phyloP scores from a whole-genome alignment of 257 asterid genomes.

The Ilex aquifolium region DNA sequence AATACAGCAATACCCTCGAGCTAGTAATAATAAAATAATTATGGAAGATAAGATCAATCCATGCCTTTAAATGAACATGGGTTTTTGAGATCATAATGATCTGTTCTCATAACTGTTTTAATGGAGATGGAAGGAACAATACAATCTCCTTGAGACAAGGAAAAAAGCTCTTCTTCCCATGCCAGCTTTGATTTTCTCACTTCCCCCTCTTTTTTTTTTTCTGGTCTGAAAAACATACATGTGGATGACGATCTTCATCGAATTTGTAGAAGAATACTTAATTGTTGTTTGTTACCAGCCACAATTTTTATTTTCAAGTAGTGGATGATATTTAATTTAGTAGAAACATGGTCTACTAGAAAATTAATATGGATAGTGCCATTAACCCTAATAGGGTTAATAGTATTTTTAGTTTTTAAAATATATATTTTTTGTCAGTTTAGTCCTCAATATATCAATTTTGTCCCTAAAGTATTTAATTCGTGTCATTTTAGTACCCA shows the following conservation, averaged over 20 bases:
- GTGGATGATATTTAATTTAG: too few relatives aligned
- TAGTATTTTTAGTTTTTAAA: too few relatives aligned
- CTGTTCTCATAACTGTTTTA: conserved; percentile 1
- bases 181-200: conserved; percentile 56
- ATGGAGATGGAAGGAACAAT: background rate
- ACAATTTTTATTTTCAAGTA: background rate
- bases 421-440: too few relatives aligned
- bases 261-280: conserved; percentile 15
- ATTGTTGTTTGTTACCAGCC: too few relatives aligned
- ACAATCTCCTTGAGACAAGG: conserved; percentile 71
- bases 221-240: conserved; percentile 16
- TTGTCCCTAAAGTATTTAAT: too few relatives aligned
- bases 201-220: background rate
- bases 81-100: conserved; percentile 6
- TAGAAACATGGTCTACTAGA: too few relatives aligned
- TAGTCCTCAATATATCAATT: too few relatives aligned
- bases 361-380: too few relatives aligned
- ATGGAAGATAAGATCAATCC: conserved; percentile 7
- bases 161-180: conserved; percentile 51
- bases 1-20: conserved; percentile 3
- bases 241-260: conserved; percentile 37
- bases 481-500: too few relatives aligned
- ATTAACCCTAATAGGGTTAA: too few relatives aligned
- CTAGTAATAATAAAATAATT: background rate
- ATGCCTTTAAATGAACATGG: conserved; percentile 18